These are phyloP conservation scores for Kwoniella sp. DNA, from an alignment of 768 basidiomycete species.

Conservation along the genomic window DNA sequence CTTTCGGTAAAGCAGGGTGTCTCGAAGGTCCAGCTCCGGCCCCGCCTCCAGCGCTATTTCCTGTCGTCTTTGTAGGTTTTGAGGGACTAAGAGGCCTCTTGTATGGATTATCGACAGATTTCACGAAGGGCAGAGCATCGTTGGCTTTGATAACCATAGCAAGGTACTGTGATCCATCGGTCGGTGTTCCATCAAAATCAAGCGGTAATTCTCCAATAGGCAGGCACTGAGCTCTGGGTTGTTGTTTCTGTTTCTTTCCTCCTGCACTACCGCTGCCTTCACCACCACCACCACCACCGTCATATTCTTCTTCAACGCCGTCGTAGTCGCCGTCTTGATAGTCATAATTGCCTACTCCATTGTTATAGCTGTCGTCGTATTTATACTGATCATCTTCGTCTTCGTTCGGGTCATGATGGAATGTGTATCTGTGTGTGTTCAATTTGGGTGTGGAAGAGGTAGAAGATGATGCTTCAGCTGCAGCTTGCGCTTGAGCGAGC, in stretches of 20 bases:
- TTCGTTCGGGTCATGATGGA: neutral
- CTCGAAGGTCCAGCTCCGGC: conserved; percentile 25
- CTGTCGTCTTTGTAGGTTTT: neutral
- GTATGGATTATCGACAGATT: conserved; percentile 25
- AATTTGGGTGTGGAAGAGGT: neutral
- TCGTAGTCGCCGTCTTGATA: neutral
- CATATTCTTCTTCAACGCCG: neutral
- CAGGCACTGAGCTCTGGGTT: conserved; percentile 46
- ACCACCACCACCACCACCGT: neutral
- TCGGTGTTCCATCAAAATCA: conserved; percentile 51
- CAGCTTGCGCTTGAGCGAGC: neutral
- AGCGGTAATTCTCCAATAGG: conserved; percentile 53
- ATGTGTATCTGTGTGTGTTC: neutral
- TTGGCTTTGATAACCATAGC: conserved; percentile 40
- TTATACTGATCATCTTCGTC: neutral
- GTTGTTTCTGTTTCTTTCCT: too few species aligned
- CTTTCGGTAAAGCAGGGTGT: conserved; percentile 52
- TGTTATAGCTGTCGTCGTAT: neutral
- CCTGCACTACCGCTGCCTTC: neutral
- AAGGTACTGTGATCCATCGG: conserved; percentile 55
- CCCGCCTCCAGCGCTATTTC: too few species aligned
- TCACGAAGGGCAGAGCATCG: conserved; percentile 30
- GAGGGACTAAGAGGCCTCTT: conserved; percentile 1
- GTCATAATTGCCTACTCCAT: neutral
- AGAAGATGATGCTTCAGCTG: neutral